phyloP scores from a whole-genome alignment of 2,329 filamentous ascomycete genomes.

The Coniochaeta sp. region DNA sequence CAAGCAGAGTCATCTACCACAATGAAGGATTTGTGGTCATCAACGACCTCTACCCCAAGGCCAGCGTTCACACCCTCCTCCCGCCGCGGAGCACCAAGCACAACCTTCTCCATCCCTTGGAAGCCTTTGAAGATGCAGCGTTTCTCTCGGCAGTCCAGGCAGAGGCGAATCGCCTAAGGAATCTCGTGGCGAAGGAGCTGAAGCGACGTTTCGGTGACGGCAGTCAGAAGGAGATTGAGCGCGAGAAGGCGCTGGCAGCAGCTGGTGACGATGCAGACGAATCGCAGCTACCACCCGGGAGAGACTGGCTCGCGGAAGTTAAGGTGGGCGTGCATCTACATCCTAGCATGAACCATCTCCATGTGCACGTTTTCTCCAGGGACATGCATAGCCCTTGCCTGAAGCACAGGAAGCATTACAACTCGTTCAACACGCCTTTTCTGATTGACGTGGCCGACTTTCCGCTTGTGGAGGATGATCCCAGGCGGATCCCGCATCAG shows the following conservation, averaged over 20 bases:
- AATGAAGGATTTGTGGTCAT: constrained; percentile 67
- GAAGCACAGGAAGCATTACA: constrained; percentile 83
- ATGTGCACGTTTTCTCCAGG: constrained; percentile 78
- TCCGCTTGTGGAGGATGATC: constrained; percentile 62
- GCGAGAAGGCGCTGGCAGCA: constrained; percentile 63
- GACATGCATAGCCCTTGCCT: constrained; percentile 69
- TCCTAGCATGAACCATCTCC: constrained; percentile 87
- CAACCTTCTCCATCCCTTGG: constrained; percentile 64
- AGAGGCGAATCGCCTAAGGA: constrained; percentile 55
- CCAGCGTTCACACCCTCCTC: constrained; percentile 78
- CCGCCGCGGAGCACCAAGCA: constrained; percentile 63
- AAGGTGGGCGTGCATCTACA: constrained; percentile 75
- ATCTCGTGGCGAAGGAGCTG: constrained; percentile 67
- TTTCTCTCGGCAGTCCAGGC: constrained; percentile 60
- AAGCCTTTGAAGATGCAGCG: constrained; percentile 61
- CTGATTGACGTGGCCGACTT: constrained; percentile 74
- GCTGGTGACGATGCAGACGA: constrained; percentile 56
- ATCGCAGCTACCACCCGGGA: constrained; percentile 58
- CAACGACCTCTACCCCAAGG: constrained; percentile 80
- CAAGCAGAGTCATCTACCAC: constrained; percentile 57
- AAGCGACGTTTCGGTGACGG: constrained; percentile 57
- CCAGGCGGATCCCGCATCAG: constrained; percentile 48
- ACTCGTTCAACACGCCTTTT: constrained; percentile 83
- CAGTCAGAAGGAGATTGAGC: constrained; percentile 56
- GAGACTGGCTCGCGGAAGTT: constrained; percentile 73